Conservation (phyloP, 129 eudicot genomes). For the Escallonia herrerae region DNA sequence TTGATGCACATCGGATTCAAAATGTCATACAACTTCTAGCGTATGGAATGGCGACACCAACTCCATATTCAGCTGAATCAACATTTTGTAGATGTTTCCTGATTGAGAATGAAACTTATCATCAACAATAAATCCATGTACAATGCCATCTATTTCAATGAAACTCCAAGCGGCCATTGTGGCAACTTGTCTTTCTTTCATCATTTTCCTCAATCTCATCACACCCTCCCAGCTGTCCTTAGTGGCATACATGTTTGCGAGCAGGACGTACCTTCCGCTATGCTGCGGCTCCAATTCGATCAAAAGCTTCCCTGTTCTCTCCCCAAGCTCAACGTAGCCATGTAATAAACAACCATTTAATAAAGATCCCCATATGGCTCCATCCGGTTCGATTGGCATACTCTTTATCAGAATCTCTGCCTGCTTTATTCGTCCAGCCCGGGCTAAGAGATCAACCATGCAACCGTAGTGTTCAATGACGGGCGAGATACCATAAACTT, state of each 20-base stretch:
- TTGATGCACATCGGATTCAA: no score
- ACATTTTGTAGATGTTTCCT: no score
- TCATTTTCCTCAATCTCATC: constrained; percentile 7
- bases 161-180: constrained; percentile 7
- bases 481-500: neutral
- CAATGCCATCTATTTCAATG: constrained; percentile 9
- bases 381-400: constrained; percentile 8
- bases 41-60: no score
- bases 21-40: no score
- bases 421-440: constrained; percentile 5
- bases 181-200: neutral
- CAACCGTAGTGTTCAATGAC: constrained; percentile 6
- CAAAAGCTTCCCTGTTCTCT: constrained; percentile 3
- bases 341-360: constrained; percentile 7
- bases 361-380: constrained; percentile 13
- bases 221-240: constrained; percentile 12
- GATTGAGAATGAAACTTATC: constrained; percentile 3
- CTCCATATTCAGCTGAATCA: no score
- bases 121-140: constrained; percentile 16
- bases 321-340: constrained; percentile 6
- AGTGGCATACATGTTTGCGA: constrained; percentile 13
- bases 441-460: constrained; percentile 14
- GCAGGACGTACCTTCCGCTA: neutral
- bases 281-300: constrained; percentile 6
- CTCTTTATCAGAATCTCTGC: constrained; percentile 5